Evolutionary conservation across 805 yeast species (phyloP), one percentile per base, ranked within the genome.

Genomic region (Metschnikowia hibisci): DNA sequence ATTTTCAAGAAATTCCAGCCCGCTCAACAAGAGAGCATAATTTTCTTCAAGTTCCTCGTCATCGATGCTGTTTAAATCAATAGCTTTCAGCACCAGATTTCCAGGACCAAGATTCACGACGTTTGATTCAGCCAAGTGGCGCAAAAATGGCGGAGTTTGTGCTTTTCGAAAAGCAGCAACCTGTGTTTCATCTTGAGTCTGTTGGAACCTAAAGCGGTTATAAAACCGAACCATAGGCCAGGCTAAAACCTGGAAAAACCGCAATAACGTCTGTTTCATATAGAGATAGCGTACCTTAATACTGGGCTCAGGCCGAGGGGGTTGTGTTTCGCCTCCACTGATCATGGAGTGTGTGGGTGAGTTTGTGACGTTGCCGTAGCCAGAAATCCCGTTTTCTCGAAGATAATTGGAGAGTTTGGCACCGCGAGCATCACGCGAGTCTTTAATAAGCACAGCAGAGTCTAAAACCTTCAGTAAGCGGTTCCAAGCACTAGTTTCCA

Each of bases 281-380:
- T 54, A 58, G 6, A 37, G 22, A 2, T 41, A 37, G 32, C 71
- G 54, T 43, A 47, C 54, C 27, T 48, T 48, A 13, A 62, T 39
- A 2, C 59, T 54, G 27, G 63, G n/a, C 15, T 13, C 39, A 3
- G 25, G 4, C 39, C 9, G 27, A 1, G 8, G 18, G 4, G 26
- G 11, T 9, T 16, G 25, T 2, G n/a, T 18, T n/a, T 27, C 32
- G 39, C 39, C 12, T 4, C 33, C 40, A 4, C 55, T 43, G 14
- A 62, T 53, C 35, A 65, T 43, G 9, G 54, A 43, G 33, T 47
- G 48, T 0, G 64, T 49, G 1, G 74, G 73, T 8, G 52, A 52
- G 14, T 42, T 26, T 18, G 68, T 57, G 27, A 66, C 43, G 42
- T 68, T 66, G 13, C 48, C 60, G 45, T 68, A 68, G 3, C 67